Evolutionary conservation across 768 basidiomycete species (phyloP).

Genomic region (Termitomyces bulborhizus): DNA sequence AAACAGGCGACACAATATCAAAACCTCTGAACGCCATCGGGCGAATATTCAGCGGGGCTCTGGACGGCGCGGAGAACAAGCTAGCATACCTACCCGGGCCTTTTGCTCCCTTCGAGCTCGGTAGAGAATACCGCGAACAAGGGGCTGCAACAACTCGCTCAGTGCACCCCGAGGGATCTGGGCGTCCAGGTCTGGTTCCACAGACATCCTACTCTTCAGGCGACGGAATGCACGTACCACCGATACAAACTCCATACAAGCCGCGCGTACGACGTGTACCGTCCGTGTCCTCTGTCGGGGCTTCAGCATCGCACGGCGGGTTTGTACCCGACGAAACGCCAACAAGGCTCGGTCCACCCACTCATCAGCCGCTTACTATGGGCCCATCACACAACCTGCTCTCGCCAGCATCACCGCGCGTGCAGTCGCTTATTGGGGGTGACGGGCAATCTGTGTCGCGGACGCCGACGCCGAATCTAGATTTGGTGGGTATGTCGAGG

Average conservation of each 20-base stretch:
- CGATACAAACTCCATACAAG: constrained; percentile 67
- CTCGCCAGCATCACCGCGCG: constrained; percentile 33
- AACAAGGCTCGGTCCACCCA: constrained; percentile 39
- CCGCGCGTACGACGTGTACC: constrained; percentile 55
- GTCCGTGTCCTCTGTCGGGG: constrained; percentile 32
- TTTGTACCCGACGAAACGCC: constrained; percentile 43
- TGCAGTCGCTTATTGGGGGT: constrained; percentile 32
- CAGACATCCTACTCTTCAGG: constrained; percentile 33
- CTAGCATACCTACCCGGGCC: constrained; percentile 62
- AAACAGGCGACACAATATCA: constrained; percentile 85
- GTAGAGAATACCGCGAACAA: constrained; percentile 41
- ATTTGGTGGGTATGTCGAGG: constrained; percentile 62
- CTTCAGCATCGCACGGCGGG: constrained; percentile 24
- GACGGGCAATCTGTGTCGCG: constrained; percentile 43
- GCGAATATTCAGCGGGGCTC: constrained; percentile 79
- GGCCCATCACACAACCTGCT: constrained; percentile 40
- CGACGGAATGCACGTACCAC: constrained; percentile 27
- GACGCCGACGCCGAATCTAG: constrained; percentile 64
- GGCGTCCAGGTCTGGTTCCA: constrained; percentile 13
- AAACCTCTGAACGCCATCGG: constrained; percentile 89
- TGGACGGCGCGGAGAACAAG: constrained; percentile 66
- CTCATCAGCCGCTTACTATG: constrained; percentile 41
- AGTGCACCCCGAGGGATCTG: constrained; percentile 28
- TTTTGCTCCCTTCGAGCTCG: constrained; percentile 63
- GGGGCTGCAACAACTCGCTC: constrained; percentile 24